A percentile compares a stretch with the other conserved stretches of the same genome.
These are phyloP conservation scores for Xylaria sp. DNA, from an alignment of 2,329 filamentous ascomycete genomes.

Conservation along the genomic window DNA sequence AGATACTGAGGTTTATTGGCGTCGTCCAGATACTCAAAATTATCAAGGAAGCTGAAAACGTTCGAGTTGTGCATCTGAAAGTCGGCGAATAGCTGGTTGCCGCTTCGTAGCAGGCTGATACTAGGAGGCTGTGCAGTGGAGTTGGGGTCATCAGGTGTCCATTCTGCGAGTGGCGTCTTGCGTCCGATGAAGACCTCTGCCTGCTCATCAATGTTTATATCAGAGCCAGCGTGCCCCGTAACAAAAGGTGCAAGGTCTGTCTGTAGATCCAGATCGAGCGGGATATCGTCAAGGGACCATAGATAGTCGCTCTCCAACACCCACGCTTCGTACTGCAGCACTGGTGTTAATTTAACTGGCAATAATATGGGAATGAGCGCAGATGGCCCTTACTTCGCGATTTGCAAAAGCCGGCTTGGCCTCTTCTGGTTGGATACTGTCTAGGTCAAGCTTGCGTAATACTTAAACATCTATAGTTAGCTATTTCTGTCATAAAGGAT, in stretches of 20 bases:
- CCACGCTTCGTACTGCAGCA: conserved; percentile 51
- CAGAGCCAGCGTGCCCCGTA: not conserved
- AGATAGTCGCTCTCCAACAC: conserved; percentile 53
- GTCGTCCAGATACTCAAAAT: conserved; percentile 47
- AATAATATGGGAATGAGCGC: too few species aligned
- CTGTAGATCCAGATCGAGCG: conserved; percentile 50
- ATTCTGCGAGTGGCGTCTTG: conserved; percentile 37
- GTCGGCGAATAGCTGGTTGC: conserved; percentile 50
- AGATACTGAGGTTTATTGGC: conserved; percentile 39
- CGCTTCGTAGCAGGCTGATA: conserved; percentile 41
- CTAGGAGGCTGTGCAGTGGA: conserved; percentile 43
- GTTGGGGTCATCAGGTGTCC: conserved; percentile 33
- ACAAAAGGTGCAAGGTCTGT: conserved; percentile 55
- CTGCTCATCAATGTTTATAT: conserved; percentile 41
- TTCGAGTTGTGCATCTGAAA: conserved; percentile 54
- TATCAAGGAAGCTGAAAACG: conserved; percentile 55
- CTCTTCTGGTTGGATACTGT: conserved; percentile 9
- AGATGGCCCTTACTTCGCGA: too few species aligned
- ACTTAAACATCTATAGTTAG: too few species aligned
- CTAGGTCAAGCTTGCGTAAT: conserved; percentile 7
- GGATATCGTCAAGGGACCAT: conserved; percentile 49
- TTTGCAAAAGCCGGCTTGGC: conserved; percentile 3
- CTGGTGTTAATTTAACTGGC: too few species aligned
- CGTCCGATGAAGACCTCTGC: conserved; percentile 56
- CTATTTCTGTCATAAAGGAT: too few species aligned